Base-by-base conservation (phyloP, 169 alveolate species). In the Condylostoma magnum region DNA sequence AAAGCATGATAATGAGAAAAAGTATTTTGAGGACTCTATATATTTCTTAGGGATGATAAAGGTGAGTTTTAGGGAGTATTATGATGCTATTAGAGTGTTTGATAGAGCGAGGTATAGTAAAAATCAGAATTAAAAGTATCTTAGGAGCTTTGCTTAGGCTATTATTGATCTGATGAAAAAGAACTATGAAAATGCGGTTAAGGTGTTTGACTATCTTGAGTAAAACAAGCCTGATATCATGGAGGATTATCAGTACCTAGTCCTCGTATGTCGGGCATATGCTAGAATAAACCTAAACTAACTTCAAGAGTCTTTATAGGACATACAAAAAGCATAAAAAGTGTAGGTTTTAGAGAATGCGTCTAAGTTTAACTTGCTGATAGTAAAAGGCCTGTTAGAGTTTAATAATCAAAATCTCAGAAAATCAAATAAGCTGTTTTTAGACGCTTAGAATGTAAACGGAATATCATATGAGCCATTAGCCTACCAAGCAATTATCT, bases 91-190 rank as follows among this genome's bases (percentile, higher is more conserved):
- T n/a, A 41, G 34, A 2, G 34, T 47, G 6, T 55, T 55, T 30
- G 15, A 55, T 30, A 55, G 68, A 30, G 57, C 57, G 20, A 55
- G 15, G 20, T 15, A 55, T 31, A 31, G n/a, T 2, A 20, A 55
- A 27, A 25, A 15, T 15, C 27, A 55, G 27, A 25, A 22, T 1
- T 47, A 55, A 25, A 55, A 55, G 34, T 15, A n/a, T 15, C 47
- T 55, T 10, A 25, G 15, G 12, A 20, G 34, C 20, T 72, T 51
- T 51, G 71, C 80, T 10, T 72, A 72, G 25, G 73, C 65, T 2
- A 56, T 72, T 0, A 38, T 72, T 6, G 20, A 27, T 6, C 41
- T 72, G 22, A 57, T 72, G 66, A 72, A 72, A 58, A 56, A 50
- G 52, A 57, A 72, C 4, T 57, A 31, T 27, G n/a, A 1, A 4